phyloP scores from a whole-genome alignment of 202 grass and related monocot genomes.

The Setaria viridis region DNA sequence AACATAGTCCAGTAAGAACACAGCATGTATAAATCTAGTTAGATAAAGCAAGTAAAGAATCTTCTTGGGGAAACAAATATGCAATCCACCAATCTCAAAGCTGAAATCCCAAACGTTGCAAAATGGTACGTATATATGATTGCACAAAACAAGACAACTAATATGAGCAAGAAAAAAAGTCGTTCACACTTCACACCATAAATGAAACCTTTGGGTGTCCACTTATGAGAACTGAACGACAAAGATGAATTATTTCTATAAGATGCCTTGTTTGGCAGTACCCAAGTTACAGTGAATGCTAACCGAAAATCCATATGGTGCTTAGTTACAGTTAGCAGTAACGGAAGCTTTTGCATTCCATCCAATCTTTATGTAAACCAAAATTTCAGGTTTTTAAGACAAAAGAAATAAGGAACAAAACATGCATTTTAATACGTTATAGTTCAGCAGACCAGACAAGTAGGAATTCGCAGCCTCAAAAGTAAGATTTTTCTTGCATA shows the following conservation, averaged over 20 bases:
- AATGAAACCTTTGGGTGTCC: neutral
- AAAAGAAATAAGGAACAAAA: neutral
- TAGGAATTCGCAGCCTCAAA: neutral
- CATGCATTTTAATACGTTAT: neutral
- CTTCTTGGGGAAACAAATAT: neutral
- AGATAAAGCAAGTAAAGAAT: neutral
- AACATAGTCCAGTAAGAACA: neutral
- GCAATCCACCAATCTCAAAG: neutral
- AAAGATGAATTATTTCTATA: neutral
- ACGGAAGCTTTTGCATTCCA: neutral
- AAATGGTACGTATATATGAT: neutral
- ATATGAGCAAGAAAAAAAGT: neutral
- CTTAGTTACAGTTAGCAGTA: neutral
- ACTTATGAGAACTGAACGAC: neutral
- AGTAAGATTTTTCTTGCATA: neutral
- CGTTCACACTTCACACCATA: neutral
- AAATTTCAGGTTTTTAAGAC: neutral
- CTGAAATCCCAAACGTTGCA: neutral
- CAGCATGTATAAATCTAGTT: neutral
- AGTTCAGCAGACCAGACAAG: neutral
- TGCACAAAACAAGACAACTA: neutral
- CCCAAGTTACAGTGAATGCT: neutral
- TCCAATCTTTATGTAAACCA: neutral
- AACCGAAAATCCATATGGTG: neutral
- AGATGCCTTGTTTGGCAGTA: neutral